Evolutionary conservation across 768 basidiomycete species (phyloP), one percentile per base, ranked within the genome.

Genomic region (Lentinula lateritia): DNA sequence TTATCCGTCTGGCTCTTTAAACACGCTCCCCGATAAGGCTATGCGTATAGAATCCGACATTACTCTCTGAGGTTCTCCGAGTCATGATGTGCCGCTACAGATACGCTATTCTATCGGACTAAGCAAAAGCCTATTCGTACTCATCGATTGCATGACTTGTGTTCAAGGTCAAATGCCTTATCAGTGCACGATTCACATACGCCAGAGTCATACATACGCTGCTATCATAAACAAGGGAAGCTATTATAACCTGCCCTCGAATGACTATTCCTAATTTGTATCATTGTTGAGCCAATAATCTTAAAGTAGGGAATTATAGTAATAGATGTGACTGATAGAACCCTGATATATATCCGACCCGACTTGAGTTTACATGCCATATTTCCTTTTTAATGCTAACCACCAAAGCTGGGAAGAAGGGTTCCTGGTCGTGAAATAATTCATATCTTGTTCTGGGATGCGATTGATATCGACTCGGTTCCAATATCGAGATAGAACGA

Each of bases 391-490:
- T 62, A 93, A 75, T 50, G 90, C 86, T 52, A 77, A 75, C 92
- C 92, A 93, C 6, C 88, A 86, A 18, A 88, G 80, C 9, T 80
- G 84, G 46, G 83, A 89, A n/a, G 80, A 75, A 48, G 80, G 71
- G 67, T 89, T 80, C 41, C 77, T 78, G 13, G 78, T 69, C 35
- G 89, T 86, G 68, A 93, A 93, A 35, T 82, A 78, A 62, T 84
- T 85, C 92, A 93, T 93, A 69, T 93, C 92, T 62, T 86, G 84
- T 72, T 93, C 92, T 32, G 87, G 86, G 62, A 93, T 87, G 66
- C 92, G 89, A 70, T 93, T 93, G 66, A 93, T 85, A 72, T 93
- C 92, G 63, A 93, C 83, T 59, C 82, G 80, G 69, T 88, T 89
- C 91, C 92, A 93, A 69, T 88, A 90, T 60, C 83, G 84, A 61